Conservation (phyloP, 2,329 filamentous ascomycete genomes). For the Microdochium bolleyi region DNA sequence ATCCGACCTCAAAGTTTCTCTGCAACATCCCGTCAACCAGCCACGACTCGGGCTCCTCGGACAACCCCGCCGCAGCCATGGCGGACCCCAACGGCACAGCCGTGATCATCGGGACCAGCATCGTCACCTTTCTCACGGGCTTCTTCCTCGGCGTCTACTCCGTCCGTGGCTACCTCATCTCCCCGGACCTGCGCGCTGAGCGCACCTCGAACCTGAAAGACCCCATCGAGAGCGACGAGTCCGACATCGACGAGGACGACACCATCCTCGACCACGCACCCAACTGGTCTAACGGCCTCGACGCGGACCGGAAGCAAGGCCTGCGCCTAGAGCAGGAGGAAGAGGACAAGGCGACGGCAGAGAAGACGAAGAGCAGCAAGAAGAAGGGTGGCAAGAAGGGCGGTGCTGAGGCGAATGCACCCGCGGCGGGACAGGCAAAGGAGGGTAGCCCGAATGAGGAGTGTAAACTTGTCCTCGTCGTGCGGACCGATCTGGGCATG, state of each 20-base stretch:
- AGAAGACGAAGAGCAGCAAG: conserved; percentile 6
- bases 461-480: conserved; percentile 89
- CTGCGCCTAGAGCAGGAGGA: conserved; percentile 24
- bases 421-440: conserved; percentile 31
- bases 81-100: conserved; percentile 36
- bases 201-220: conserved; percentile 47
- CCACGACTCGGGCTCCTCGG: background rate
- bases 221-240: conserved; percentile 61
- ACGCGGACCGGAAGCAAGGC: conserved; percentile 51
- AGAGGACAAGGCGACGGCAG: conserved; percentile 6
- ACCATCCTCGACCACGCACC: conserved; percentile 56
- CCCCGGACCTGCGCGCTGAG: conserved; percentile 48
- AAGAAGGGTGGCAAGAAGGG: conserved; percentile 13
- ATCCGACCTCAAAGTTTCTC: no score
- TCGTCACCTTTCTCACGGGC: conserved; percentile 67
- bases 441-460: conserved; percentile 54
- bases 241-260: conserved; percentile 56
- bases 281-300: conserved; percentile 56
- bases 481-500: conserved; percentile 93
- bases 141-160: conserved; percentile 77
- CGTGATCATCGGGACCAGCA: conserved; percentile 63
- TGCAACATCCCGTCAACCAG: background rate
- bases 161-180: conserved; percentile 50
- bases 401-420: conserved; percentile 19
- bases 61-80: conserved; percentile 12